Percentiles rank a stretch among this genome's conserved stretches.
phyloP scores from a whole-genome alignment of 1,139 yeast species.

The Sugiyamaella castrensis region DNA sequence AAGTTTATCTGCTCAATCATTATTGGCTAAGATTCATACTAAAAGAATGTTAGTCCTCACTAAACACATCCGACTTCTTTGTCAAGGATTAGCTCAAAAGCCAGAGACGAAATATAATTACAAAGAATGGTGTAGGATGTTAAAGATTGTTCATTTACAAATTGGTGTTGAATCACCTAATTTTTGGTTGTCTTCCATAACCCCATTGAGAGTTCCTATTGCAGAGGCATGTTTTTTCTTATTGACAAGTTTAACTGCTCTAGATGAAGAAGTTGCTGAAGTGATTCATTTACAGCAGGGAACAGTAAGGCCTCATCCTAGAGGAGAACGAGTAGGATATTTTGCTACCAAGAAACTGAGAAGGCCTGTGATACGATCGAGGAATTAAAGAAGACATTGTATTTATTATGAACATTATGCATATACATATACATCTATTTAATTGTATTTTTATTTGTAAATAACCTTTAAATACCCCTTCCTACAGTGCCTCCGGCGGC shows the following conservation, averaged over 20 bases:
- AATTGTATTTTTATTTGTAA: too few relatives aligned
- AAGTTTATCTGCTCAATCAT: background rate
- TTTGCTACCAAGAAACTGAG: background rate
- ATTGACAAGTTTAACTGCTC: conserved; percentile 42
- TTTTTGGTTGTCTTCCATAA: conserved; percentile 57
- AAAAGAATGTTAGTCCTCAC: conserved; percentile 30
- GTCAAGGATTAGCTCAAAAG: conserved; percentile 34
- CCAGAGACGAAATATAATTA: conserved; percentile 39
- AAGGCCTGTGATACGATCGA: too few relatives aligned
- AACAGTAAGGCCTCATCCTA: background rate
- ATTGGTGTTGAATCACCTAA: conserved; percentile 28
- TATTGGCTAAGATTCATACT: conserved; percentile 19
- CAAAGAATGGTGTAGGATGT: conserved; percentile 48
- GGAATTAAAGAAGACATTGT: too few relatives aligned
- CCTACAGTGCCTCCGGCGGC: too few relatives aligned
- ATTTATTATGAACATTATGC: too few relatives aligned
- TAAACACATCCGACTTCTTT: conserved; percentile 26
- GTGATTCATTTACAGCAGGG: conserved; percentile 8
- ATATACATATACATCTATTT: too few relatives aligned
- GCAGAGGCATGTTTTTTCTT: conserved; percentile 64
- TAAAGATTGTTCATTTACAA: conserved; percentile 32
- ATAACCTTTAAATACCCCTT: too few relatives aligned
- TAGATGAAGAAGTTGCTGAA: conserved; percentile 29
- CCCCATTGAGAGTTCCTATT: conserved; percentile 66
- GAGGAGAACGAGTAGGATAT: conserved; percentile 7